phyloP scores from a whole-genome alignment of 805 yeast species.

The Starmerella floricola region DNA sequence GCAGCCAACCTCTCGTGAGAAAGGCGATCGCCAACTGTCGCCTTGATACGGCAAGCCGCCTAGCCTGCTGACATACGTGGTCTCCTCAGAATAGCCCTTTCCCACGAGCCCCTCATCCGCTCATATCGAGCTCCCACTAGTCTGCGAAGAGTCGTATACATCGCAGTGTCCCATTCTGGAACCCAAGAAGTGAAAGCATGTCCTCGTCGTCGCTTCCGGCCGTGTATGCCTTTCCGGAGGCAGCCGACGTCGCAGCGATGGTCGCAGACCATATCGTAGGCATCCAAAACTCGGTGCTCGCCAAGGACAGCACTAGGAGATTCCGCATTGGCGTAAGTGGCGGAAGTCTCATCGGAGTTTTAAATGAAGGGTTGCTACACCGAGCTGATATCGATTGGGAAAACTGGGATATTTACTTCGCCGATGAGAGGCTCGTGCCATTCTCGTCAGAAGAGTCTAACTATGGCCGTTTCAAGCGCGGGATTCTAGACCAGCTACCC shows the following conservation, averaged over 20 bases:
- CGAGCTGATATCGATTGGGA: slow-evolving; percentile 77
- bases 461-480: slow-evolving; percentile 77
- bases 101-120: not conserved
- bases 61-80: slow-evolving; percentile 1
- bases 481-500: slow-evolving; percentile 60
- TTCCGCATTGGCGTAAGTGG: slow-evolving; percentile 89
- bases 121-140: too few species aligned
- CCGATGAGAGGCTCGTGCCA: slow-evolving; percentile 91
- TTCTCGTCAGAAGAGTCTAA: slow-evolving; percentile 72
- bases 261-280: slow-evolving; percentile 89
- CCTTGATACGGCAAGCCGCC: not conserved
- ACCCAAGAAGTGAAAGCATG: not conserved
- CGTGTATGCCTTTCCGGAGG: slow-evolving; percentile 83
- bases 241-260: slow-evolving; percentile 85
- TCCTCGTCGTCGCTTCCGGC: slow-evolving; percentile 40
- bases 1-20: not conserved
- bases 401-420: slow-evolving; percentile 91
- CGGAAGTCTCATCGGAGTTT: slow-evolving; percentile 78
- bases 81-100: not conserved
- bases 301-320: slow-evolving; percentile 35
- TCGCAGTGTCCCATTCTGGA: too few species aligned
- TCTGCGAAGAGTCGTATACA: too few species aligned
- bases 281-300: slow-evolving; percentile 65
- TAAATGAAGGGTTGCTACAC: slow-evolving; percentile 71
- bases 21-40: not conserved